Evolutionary conservation across 176 grass and related monocot genomes (phyloP), one percentile per base, ranked within the genome.

Genomic region (Hsuehochloa calcarea): DNA sequence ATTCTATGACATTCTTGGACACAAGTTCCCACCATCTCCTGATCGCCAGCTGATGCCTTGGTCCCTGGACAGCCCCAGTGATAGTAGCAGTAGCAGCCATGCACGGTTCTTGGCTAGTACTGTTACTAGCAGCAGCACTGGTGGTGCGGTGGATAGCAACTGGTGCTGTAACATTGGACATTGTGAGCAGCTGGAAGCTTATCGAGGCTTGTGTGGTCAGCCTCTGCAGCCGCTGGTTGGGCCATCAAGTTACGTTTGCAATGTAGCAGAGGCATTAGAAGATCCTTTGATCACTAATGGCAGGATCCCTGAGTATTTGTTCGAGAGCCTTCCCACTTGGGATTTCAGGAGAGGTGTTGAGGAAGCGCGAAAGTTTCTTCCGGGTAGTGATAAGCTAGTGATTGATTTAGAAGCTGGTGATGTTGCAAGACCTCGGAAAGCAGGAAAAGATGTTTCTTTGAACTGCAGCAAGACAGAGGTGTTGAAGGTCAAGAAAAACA

Each of bases 1-100:
- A 0, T 98, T 98, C 85, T 98, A 93, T 13, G 96, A 98, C 47
- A 95, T 98, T 85, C 90, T 98, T 20, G 96, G 96, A 19, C 93
- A 98, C 89, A 98, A 95, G 82, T 95, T 92, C 25, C 96, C 96
- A 12, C 91, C 93, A 0, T 95, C 87, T 9, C 95, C 91, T 37
- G 83, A 88, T 12, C 84, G 60, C 51, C 38, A 43, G 40, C 27
- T 60, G 25, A 63, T 0, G 14, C 29, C 17, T 68, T 86, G 84
- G 78, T 86, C 85, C 31, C 15, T 88, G 39, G 91, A 90, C 34
- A 95, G 91, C 44, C 90, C 90, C 23, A 37, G 70, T 43, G 88
- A 92, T 45, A 92, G 90, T 47, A 81, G 74, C 78, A 86, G 35
- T 62, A 82, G 84, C 74, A 85, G 19, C 25, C 15, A 72, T 39